Base-by-base conservation (phyloP, 352 stramenopile genomes). In the Globisporangium lucens region DNA sequence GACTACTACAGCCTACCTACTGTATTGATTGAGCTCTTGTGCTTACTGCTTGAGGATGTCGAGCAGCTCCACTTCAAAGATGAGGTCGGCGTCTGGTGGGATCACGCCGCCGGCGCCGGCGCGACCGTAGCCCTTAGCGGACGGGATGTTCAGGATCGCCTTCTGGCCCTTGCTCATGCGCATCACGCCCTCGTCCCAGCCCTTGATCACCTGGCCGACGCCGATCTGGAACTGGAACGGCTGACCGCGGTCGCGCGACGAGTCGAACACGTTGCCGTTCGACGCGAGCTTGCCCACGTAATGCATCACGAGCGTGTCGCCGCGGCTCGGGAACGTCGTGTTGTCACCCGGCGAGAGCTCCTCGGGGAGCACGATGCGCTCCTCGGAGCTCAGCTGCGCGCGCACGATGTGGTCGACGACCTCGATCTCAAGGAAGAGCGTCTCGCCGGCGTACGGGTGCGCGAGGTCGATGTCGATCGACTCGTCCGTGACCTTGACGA, bases 141-240 rank as follows among this genome's bases (percentile, higher is more conserved):
- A 72, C 7, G 96, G 93, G 68, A 98, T 98, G 56, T 87, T 72
- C 5, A 99, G 82, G 22, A 88, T 83, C 0, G 95, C 91, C 68
- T 93, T 96, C 80, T 98, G 93, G 30, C 96, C 95, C 57, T 98
- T 89, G 65, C 81, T 97, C 96, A 99, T 98, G 75, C 93, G 78
- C 77, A 97, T 82, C 30, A 99, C 94, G 22, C 95, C 89, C 69
- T 98, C 91, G 73, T 98, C 95, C 95, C 94, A 99, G 52, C 95
- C 95, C 68, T 94, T 85, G 75, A 99, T 98, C 13, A 98, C 94
- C 71, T 97, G 84, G 9, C 85, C 87, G 13, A 89, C 76, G 41
- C 85, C 85, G 55, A 95, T 88, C 56, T 83, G 75, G 73, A 95
- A 95, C 71, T 89, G 73, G 73, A 95, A 95, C 17, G 87, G 87